Evolutionary conservation across 2,329 filamentous ascomycete species (phyloP).

Genomic region (Mycosphaerella sp.): DNA sequence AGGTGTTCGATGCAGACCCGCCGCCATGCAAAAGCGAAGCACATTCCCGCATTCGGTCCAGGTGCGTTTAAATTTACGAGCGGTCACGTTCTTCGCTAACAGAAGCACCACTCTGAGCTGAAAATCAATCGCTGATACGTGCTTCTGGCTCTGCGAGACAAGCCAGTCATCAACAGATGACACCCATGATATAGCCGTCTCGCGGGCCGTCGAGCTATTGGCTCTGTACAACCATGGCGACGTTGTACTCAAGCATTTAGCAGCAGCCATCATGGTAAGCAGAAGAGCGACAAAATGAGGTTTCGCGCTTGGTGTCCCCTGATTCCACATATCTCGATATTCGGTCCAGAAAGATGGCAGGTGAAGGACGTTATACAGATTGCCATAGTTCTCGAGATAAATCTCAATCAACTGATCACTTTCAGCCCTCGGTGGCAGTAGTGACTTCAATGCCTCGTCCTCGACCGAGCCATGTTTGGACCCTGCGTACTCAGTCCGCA

Average conservation of each 20-base stretch:
- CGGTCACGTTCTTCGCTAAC: constrained; percentile 46
- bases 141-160: constrained; percentile 45
- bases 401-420: constrained; percentile 40
- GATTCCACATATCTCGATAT: constrained; percentile 45
- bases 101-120: constrained; percentile 48
- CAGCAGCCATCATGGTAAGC: constrained; percentile 37
- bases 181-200: constrained; percentile 36
- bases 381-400: constrained; percentile 49
- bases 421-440: constrained; percentile 34
- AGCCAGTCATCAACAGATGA: constrained; percentile 40
- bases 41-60: constrained; percentile 49
- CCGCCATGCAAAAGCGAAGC: constrained; percentile 47
- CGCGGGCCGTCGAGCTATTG: constrained; percentile 39
- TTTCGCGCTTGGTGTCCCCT: constrained; percentile 20
- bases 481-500: constrained; percentile 22
- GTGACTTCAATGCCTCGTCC: constrained; percentile 33
- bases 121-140: constrained; percentile 45
- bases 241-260: constrained; percentile 30
- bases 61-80: constrained; percentile 49
- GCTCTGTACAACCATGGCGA: constrained; percentile 36
- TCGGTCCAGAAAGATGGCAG: constrained; percentile 47
- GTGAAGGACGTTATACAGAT: constrained; percentile 49
- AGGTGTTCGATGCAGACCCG: constrained; percentile 49
- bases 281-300: constrained; percentile 38
- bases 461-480: constrained; percentile 19